Percentiles rank a stretch among this genome's conserved stretches.
Conservation (phyloP, 2,329 filamentous ascomycete genomes). For the Stenocarpella maydis region DNA sequence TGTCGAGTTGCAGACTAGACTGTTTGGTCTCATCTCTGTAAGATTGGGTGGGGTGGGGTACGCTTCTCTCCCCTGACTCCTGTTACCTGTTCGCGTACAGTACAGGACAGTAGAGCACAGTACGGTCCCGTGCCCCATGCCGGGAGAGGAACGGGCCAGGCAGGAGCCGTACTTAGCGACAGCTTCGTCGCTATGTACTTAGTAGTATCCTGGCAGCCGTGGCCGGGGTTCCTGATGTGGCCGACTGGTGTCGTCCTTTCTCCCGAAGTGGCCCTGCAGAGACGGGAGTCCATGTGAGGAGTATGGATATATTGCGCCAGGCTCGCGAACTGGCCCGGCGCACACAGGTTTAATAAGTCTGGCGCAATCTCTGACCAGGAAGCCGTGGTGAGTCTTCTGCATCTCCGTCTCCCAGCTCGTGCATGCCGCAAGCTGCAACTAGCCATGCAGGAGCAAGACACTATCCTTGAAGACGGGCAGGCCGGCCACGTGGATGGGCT, state of each 20-base stretch:
- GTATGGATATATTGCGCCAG: not conserved
- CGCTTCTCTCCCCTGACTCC: slow-evolving; percentile 18
- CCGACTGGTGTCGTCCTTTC: not conserved
- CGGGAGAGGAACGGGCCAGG: not conserved
- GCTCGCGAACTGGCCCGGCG: slow-evolving; percentile 9
- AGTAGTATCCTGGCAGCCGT: slow-evolving; percentile 11
- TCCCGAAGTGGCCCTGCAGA: not conserved
- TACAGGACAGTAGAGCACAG: not conserved
- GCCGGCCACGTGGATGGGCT: slow-evolving; percentile 25
- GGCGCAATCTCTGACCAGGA: not conserved
- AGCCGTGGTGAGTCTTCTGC: not conserved
- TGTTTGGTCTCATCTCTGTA: slow-evolving; percentile 28
- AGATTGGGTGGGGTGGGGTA: slow-evolving; percentile 27
- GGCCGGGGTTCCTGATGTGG: not conserved
- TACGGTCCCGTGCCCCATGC: not conserved
- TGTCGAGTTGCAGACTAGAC: slow-evolving; percentile 9
- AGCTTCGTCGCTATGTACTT: slow-evolving; percentile 5
- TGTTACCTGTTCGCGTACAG: slow-evolving; percentile 13
- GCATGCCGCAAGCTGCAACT: slow-evolving; percentile 16
- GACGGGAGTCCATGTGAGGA: not conserved
- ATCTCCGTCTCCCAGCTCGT: not conserved
- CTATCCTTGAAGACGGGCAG: slow-evolving; percentile 23
- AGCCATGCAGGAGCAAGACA: slow-evolving; percentile 29
- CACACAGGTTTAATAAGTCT: not conserved
- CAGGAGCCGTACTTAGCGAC: not conserved